A percentile compares a stretch with the other conserved stretches of the same genome.
Evolutionary conservation across 2,329 filamentous ascomycete species (phyloP).

Genomic region (Metarhizium humberi): DNA sequence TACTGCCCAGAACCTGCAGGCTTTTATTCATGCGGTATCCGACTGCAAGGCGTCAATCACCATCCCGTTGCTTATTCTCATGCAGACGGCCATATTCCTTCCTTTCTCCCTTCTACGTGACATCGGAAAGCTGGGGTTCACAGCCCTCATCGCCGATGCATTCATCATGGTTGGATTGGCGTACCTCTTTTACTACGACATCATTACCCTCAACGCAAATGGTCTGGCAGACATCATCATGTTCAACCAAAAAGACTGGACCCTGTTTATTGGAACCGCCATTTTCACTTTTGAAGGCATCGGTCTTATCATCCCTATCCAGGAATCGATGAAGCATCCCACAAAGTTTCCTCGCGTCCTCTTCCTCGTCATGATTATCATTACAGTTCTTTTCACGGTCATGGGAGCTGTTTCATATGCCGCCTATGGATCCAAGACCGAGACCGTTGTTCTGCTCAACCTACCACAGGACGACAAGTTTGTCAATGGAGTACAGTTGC

Average conservation of each 20-base stretch:
- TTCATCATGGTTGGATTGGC: slow-evolving; percentile 90
- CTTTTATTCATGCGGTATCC: slow-evolving; percentile 85
- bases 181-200: slow-evolving; percentile 93
- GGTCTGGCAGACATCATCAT: slow-evolving; percentile 78
- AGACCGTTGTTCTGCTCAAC: slow-evolving; percentile 94
- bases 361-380: slow-evolving; percentile 86
- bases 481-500: slow-evolving; percentile 91
- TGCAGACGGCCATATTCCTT: slow-evolving; percentile 93
- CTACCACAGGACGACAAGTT: slow-evolving; percentile 91
- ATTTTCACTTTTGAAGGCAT: slow-evolving; percentile 99
- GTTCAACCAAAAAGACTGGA: slow-evolving; percentile 91
- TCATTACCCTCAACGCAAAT: slow-evolving; percentile 67
- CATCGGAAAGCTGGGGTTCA: slow-evolving; percentile 94
- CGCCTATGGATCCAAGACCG: slow-evolving; percentile 87
- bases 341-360: slow-evolving; percentile 86
- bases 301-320: slow-evolving; percentile 94
- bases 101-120: slow-evolving; percentile 90
- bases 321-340: slow-evolving; percentile 91
- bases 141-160: slow-evolving; percentile 83
- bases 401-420: slow-evolving; percentile 94
- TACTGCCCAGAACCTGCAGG: slow-evolving; percentile 89
- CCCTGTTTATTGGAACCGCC: slow-evolving; percentile 94
- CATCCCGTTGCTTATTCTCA: slow-evolving; percentile 81
- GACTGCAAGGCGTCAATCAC: slow-evolving; percentile 78
- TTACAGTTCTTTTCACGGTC: slow-evolving; percentile 80